Evolutionary conservation across 306 rosid species (phyloP).

Genomic region (Vigna nakashimae): DNA sequence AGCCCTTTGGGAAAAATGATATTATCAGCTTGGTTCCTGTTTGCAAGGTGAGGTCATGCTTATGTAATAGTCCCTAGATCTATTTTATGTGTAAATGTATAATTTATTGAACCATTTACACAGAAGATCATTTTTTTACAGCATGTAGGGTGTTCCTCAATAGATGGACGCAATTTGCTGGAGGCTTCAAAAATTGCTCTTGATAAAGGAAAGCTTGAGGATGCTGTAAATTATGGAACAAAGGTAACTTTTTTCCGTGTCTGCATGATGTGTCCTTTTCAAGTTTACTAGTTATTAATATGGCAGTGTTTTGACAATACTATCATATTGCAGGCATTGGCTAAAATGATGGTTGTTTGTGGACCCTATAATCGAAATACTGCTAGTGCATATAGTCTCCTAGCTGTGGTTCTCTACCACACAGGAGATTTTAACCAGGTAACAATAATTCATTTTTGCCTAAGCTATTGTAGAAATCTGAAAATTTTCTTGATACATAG

Average conservation of each 20-base stretch:
- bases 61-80: not conserved
- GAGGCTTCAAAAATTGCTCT: constrained; percentile 94
- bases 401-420: constrained; percentile 98
- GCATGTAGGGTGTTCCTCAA: constrained; percentile 88
- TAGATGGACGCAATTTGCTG: constrained; percentile 89
- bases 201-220: constrained; percentile 98
- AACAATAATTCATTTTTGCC: constrained; percentile 27
- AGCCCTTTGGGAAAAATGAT: constrained; percentile 77
- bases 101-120: constrained; percentile 29
- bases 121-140: constrained; percentile 46
- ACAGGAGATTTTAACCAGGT: constrained; percentile 99
- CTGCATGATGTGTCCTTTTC: constrained; percentile 1
- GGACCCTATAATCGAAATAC: constrained; percentile 97
- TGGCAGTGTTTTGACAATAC: constrained; percentile 34
- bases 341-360: constrained; percentile 91
- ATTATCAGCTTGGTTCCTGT: constrained; percentile 86
- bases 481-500: constrained; percentile 3
- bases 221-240: constrained; percentile 90
- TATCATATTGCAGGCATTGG: constrained; percentile 68
- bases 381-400: constrained; percentile 95
- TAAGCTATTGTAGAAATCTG: constrained; percentile 24
- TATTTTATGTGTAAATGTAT: constrained; percentile 24
- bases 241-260: constrained; percentile 61
- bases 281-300: constrained; percentile 1
- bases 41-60: constrained; percentile 73